A percentile compares a stretch with the other conserved stretches of the same genome.
Evolutionary conservation across 1,139 yeast species (phyloP).

Genomic region (Geotrichum australiense): DNA sequence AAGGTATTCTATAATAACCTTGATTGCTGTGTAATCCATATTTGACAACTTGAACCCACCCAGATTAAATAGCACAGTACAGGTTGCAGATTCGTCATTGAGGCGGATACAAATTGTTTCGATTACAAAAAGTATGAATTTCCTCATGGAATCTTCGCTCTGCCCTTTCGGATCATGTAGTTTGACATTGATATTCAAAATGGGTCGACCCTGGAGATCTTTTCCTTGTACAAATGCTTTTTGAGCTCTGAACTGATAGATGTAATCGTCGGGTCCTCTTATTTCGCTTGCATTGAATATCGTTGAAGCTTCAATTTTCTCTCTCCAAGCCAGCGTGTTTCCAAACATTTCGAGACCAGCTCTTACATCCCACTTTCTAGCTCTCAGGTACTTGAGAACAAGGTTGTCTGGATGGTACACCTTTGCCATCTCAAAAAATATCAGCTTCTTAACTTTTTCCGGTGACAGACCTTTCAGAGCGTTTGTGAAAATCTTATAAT

Average conservation of each 20-base stretch:
- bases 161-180: slow-evolving; percentile 67
- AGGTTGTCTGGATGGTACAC: slow-evolving; percentile 67
- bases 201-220: slow-evolving; percentile 60
- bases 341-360: slow-evolving; percentile 61
- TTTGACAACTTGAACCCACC: slow-evolving; percentile 67
- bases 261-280: slow-evolving; percentile 34
- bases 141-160: slow-evolving; percentile 57
- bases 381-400: slow-evolving; percentile 58
- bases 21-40: slow-evolving; percentile 79
- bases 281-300: slow-evolving; percentile 53
- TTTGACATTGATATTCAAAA: slow-evolving; percentile 62
- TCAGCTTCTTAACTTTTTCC: slow-evolving; percentile 20
- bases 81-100: slow-evolving; percentile 60
- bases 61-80: slow-evolving; percentile 68
- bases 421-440: slow-evolving; percentile 47
- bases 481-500: slow-evolving; percentile 3
- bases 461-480: slow-evolving; percentile 13
- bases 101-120: slow-evolving; percentile 63
- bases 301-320: slow-evolving; percentile 50
- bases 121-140: slow-evolving; percentile 57
- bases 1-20: slow-evolving; percentile 67
- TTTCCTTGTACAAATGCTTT: slow-evolving; percentile 61
- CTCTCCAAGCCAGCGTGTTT: slow-evolving; percentile 63
- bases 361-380: slow-evolving; percentile 68
- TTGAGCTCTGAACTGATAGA: slow-evolving; percentile 46